phyloP scores from a whole-genome alignment of 148 eudicot genomes.

The Amaranthus hypochondriacus region DNA sequence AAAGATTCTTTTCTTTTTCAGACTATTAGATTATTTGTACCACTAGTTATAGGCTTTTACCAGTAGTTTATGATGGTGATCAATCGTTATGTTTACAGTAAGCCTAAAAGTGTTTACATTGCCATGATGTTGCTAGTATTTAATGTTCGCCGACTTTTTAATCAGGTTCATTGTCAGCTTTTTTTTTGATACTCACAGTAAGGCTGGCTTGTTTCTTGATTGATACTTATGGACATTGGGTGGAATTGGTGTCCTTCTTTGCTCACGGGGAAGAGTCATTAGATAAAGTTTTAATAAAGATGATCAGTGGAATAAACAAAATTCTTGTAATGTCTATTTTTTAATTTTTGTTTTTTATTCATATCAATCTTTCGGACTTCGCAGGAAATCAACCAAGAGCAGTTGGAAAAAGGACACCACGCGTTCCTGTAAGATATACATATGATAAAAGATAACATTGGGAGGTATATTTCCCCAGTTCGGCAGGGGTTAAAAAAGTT shows the following conservation, averaged over 20 bases:
- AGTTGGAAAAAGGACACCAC: constrained; percentile 98
- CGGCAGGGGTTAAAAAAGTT: constrained; percentile 61
- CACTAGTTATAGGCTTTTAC: background rate
- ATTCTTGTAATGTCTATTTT: background rate
- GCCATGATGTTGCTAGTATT: background rate
- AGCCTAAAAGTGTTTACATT: background rate
- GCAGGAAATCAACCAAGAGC: constrained; percentile 74
- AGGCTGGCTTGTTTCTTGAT: background rate
- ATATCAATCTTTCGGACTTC: constrained; percentile 16
- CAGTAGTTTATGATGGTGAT: background rate
- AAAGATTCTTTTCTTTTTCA: background rate
- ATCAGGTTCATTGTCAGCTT: background rate
- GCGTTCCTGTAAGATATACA: constrained; percentile 71
- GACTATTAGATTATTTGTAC: background rate
- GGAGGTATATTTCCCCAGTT: constrained; percentile 52
- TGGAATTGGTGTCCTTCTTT: background rate
- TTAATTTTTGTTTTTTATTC: constrained; percentile 4
- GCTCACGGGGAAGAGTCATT: constrained; percentile 10
- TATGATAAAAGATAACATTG: constrained; percentile 52
- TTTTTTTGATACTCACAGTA: background rate
- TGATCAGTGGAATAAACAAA: background rate
- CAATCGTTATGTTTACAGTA: background rate
- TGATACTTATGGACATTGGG: background rate
- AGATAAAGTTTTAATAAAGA: background rate
- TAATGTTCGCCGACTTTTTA: background rate